Evolutionary conservation across 2,329 filamentous ascomycete species (phyloP), one percentile per base, ranked within the genome.

Genomic region (Gremmenia infestans): DNA sequence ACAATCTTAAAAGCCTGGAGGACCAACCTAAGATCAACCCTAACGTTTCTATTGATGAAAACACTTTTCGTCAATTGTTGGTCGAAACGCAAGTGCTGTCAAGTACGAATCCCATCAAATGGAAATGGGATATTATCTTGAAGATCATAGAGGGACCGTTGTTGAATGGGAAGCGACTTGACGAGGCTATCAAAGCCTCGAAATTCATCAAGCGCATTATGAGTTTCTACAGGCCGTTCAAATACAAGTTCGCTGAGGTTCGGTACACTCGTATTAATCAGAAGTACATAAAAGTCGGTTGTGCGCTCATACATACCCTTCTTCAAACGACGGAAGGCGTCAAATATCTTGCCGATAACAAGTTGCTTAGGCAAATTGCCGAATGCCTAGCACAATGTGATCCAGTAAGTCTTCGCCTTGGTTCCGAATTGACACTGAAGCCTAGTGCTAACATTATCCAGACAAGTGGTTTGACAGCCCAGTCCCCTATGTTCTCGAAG

Each of bases 301-400:
- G 93, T 72, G 87, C 91, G 15, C 74, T 99, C 58, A 87, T 97
- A 73, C 86, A 91, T 56, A 91, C 89, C 11, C 77, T 99, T 48
- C 79, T 97, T 12, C 90, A 96, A 68, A 95, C 88, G 1, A 74
- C 85, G 0, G 91, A 97, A 71, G 94, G 95, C 5, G 81, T 88
- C 48, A 87, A 84, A 65, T 96, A 96, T 66, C 74, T 99, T 54
- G 83, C 87, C 35, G 92, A 97, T 67, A 96, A 93, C 75, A 99
- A 99, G 72, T 78, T 97, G 52, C 77, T 99, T 39, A 83, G 93
- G 55, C 95, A 99, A 72, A 87, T 99, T 63, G 93, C 92, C 23
- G 94, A 99, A 72, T 99, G 94, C 67, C 78, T 99, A 40, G 93
- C 94, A 50, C 94, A 99, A 70, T 90, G 96, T 61, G 94, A 97